Evolutionary conservation across 192 early-diverging fungal genomes (phyloP).

Genomic region (Paraglomus brasilianum): DNA sequence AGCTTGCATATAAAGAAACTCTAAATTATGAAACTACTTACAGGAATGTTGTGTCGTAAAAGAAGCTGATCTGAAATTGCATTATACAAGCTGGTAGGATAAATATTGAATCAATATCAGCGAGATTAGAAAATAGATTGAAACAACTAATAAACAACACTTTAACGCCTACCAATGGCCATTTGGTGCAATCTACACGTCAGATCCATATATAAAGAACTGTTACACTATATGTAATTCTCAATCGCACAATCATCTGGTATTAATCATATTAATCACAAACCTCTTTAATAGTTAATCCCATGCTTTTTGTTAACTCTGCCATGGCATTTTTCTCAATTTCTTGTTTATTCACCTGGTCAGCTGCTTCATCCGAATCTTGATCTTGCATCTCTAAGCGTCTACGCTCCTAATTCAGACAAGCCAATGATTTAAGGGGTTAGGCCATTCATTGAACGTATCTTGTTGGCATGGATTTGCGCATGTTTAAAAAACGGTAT

Average conservation of each 20-base stretch:
- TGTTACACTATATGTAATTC: no score
- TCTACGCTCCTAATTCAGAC: constrained; percentile 56
- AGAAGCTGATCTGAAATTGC: constrained; percentile 82
- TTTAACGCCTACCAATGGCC: constrained; percentile 77
- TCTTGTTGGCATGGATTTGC: constrained; percentile 28
- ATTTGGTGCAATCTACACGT: constrained; percentile 69
- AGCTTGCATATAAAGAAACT: no score
- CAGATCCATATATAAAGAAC: no score
- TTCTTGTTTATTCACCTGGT: constrained; percentile 70
- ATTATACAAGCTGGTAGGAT: constrained; percentile 67
- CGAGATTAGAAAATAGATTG: constrained; percentile 13
- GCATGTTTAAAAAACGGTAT: not conserved
- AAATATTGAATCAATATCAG: constrained; percentile 12
- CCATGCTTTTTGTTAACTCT: constrained; percentile 52
- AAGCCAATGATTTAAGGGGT: not conserved
- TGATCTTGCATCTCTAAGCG: constrained; percentile 68
- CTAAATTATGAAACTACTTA: constrained; percentile 4
- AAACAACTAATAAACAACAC: not conserved
- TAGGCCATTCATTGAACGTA: not conserved
- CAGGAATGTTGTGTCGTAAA: constrained; percentile 50
- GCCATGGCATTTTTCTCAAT: constrained; percentile 71
- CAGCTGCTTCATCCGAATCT: constrained; percentile 74
- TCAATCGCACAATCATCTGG: not conserved
- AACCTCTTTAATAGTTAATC: constrained; percentile 64
- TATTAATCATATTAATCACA: constrained; percentile 8